These are phyloP conservation scores for Trametes coccinea DNA, from an alignment of 768 basidiomycete genomes.

Conservation along the genomic window DNA sequence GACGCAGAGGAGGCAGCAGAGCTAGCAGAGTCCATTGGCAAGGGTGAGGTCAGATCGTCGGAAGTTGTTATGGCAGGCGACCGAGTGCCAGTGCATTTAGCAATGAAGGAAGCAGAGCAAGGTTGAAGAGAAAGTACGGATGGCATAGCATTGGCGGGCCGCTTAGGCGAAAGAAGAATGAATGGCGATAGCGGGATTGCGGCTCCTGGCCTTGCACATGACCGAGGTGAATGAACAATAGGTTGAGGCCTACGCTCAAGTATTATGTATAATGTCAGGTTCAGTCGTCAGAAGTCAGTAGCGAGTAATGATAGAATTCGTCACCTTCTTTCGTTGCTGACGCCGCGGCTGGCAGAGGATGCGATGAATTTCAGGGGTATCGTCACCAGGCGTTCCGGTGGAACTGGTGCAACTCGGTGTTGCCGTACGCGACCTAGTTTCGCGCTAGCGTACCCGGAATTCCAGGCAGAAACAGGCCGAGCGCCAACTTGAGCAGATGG, in stretches of 20 bases:
- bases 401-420: neutral
- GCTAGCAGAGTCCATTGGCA: neutral
- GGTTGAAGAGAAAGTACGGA: neutral
- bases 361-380: neutral
- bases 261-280: too few species aligned
- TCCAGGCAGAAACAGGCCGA: conserved; percentile 8
- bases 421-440: neutral
- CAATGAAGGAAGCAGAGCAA: neutral
- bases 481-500: neutral
- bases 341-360: neutral
- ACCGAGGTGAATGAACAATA: too few species aligned
- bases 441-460: neutral
- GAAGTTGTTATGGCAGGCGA: neutral
- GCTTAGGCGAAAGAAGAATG: neutral
- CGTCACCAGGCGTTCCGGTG: neutral
- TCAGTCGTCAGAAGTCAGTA: too few species aligned
- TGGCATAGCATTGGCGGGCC: too few species aligned
- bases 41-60: neutral
- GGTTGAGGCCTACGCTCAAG: too few species aligned
- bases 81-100: neutral
- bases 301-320: too few species aligned
- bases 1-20: neutral
- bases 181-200: neutral
- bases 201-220: neutral
- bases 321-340: neutral